phyloP scores from a whole-genome alignment of 139 green algal species.

The Desmodesmus armatus region DNA sequence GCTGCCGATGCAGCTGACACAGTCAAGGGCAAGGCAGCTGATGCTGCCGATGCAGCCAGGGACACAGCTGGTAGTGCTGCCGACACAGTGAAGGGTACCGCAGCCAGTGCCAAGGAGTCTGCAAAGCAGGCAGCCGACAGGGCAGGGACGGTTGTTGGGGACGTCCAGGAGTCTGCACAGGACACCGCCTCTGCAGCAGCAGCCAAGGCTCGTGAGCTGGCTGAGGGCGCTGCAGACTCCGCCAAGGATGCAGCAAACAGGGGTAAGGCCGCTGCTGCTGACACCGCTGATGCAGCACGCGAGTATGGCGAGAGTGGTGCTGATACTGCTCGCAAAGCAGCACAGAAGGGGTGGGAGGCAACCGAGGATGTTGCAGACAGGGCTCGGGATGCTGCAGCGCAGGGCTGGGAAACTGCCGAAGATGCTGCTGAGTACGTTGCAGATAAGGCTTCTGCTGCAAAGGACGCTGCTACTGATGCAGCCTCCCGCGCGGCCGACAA shows the following conservation, averaged over 20 bases:
- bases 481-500: background rate
- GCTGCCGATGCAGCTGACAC: background rate
- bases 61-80: background rate
- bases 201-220: background rate
- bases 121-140: background rate
- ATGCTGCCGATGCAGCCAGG: background rate
- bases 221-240: background rate
- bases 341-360: too few species aligned
- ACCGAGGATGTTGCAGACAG: conserved; percentile 20
- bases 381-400: too few species aligned
- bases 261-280: background rate
- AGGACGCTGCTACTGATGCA: background rate
- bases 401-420: background rate
- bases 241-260: background rate
- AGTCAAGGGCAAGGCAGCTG: background rate
- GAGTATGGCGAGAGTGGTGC: background rate
- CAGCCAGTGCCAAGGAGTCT: background rate
- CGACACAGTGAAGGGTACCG: background rate
- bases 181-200: background rate
- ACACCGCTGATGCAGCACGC: background rate
- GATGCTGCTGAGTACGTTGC: background rate
- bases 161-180: background rate
- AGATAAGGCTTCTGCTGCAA: background rate
- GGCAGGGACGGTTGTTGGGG: background rate
- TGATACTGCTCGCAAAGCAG: conserved; percentile 1